Evolutionary conservation across 352 stramenopile genomes (phyloP).

Genomic region (Peronospora tabacina): DNA sequence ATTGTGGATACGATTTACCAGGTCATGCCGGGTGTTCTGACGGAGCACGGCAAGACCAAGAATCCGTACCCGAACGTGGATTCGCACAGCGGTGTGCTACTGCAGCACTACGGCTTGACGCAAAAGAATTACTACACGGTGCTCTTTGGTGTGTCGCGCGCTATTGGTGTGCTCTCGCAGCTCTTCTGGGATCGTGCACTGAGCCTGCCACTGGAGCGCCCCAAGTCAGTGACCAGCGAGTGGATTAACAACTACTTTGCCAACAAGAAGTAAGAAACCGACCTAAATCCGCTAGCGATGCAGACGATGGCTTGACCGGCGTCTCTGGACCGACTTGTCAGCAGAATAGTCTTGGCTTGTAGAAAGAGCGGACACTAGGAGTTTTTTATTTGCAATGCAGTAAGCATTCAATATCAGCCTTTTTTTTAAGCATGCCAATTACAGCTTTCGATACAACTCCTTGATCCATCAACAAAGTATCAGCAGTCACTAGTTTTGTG

Average conservation of each 20-base stretch:
- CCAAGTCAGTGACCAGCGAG: slow-evolving; percentile 98
- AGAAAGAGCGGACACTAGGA: slow-evolving; percentile 20
- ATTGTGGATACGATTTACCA: slow-evolving; percentile 99
- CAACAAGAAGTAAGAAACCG: slow-evolving; percentile 66
- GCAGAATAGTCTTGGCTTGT: slow-evolving; percentile 16
- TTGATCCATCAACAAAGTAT: no score
- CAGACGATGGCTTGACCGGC: slow-evolving; percentile 7
- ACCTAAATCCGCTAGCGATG: slow-evolving; percentile 1
- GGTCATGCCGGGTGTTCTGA: slow-evolving; percentile 97
- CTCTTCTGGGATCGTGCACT: slow-evolving; percentile 98
- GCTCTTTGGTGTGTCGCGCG: slow-evolving; percentile 97
- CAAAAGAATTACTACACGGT: slow-evolving; percentile 99
- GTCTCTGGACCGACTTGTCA: slow-evolving; percentile 15
- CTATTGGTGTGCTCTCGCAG: slow-evolving; percentile 97
- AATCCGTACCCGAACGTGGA: slow-evolving; percentile 99
- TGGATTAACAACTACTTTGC: slow-evolving; percentile 96
- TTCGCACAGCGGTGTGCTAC: slow-evolving; percentile 95
- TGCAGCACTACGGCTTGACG: slow-evolving; percentile 98
- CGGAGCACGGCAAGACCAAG: slow-evolving; percentile 98
- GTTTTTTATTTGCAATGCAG: slow-evolving; percentile 36
- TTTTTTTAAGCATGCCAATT: no score
- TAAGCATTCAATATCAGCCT: slow-evolving; percentile 18
- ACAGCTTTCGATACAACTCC: no score
- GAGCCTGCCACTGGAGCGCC: slow-evolving; percentile 94
- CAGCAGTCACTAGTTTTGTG: no score